Evolutionary conservation across 768 basidiomycete species (phyloP).

Genomic region (Rhodotorula diobovata): DNA sequence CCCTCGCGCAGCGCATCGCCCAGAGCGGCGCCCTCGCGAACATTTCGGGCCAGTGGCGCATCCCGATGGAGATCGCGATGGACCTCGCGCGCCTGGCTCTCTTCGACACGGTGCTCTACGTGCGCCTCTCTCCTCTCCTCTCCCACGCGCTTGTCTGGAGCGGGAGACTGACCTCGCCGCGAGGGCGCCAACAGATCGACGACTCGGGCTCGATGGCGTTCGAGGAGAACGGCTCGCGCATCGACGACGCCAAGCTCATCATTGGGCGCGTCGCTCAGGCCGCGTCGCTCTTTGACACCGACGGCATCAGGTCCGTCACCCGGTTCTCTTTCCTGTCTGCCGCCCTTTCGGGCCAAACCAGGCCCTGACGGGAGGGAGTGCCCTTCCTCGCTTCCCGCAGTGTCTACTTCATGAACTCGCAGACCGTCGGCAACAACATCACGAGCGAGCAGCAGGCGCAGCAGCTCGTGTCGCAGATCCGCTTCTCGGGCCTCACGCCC

Average conservation of each 20-base stretch:
- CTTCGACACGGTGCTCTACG: conserved; percentile 48
- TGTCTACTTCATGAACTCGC: conserved; percentile 44
- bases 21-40: conserved; percentile 45
- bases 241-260: conserved; percentile 50
- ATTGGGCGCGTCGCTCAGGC: conserved; percentile 20
- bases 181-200: too few relatives aligned
- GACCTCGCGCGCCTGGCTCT: conserved; percentile 49
- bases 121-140: neutral
- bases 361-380: too few relatives aligned
- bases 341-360: too few relatives aligned
- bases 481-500: conserved; percentile 44
- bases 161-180: too few relatives aligned
- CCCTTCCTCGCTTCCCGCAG: conserved; percentile 23
- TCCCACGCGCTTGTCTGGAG: too few relatives aligned
- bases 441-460: conserved; percentile 45
- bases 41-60: conserved; percentile 48
- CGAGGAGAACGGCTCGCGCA: conserved; percentile 50
- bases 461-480: conserved; percentile 47
- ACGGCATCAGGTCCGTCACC: neutral
- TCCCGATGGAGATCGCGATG: conserved; percentile 49
- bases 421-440: conserved; percentile 49
- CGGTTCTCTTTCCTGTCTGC: neutral
- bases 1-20: conserved; percentile 49
- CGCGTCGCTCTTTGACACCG: conserved; percentile 13
- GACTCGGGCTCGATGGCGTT: conserved; percentile 38